Base-by-base conservation (phyloP, 305 asterid species). In the Andrographis paniculata region DNA sequence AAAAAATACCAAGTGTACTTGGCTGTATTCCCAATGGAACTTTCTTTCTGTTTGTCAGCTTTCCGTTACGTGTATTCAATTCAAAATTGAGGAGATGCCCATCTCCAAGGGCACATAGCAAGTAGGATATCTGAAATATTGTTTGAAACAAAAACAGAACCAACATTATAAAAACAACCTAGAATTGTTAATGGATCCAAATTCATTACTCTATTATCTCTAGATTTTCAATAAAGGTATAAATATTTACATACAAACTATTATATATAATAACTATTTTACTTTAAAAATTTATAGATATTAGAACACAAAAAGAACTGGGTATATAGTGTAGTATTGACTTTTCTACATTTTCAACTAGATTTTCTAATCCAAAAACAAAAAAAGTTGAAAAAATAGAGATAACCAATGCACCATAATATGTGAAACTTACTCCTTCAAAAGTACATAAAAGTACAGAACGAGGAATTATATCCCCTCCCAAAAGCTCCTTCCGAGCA, bases 101-200 rank as follows among this genome's bases (percentile, higher is more conserved):
- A 73, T 91, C 96, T 71, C 99, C 99, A 52, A 91, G 95, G 52
- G 99, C 99, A 73, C 99, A 87, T 56, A 91, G 64, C 72, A 91
- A 65, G 77, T 91, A 91, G 56, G 93, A 75, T 63, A 87, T 83
- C 99, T 91, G 95, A 40, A 81, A 62, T 28, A n/a, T n/a, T n/a
- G n/a, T n/a, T n/a, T n/a, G n/a, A n/a, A n/a, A n/a, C n/a, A n/a
- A n/a, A n/a, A n/a, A 17, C 44, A 36, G 50, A 22, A 13, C 11
- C 17, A 22, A 37, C n/a, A n/a, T n/a, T n/a, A n/a, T n/a, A n/a
- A 15, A 7, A 3, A 17, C 17, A 14, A 6, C 35, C 3, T 3
- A 4, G 2, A 2, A 3, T 19, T 45, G 3, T 4, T 2, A 3
- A n/a, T n/a, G n/a, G n/a, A n/a, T n/a, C n/a, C n/a, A n/a, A n/a